A percentile compares a stretch with the other conserved stretches of the same genome.
These are phyloP conservation scores for California macrophylla DNA, from an alignment of 441 rosid genomes.

Conservation along the genomic window DNA sequence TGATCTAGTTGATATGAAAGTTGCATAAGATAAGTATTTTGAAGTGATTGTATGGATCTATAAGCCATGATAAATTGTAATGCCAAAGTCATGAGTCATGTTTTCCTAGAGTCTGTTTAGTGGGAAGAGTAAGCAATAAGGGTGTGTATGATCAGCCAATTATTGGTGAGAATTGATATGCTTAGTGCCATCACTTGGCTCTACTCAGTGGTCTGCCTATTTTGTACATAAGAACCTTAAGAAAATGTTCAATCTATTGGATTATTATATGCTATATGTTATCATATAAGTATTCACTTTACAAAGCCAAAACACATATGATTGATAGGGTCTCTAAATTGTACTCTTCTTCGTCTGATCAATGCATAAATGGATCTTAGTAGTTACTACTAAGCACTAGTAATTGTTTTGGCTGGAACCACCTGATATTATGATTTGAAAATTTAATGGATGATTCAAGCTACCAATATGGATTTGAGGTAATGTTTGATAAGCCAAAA, in stretches of 20 bases:
- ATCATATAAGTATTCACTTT: background rate
- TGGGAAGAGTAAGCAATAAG: background rate
- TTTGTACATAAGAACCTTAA: background rate
- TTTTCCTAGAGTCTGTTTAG: background rate
- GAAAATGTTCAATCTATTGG: background rate
- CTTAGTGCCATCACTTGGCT: background rate
- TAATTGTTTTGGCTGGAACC: background rate
- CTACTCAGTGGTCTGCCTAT: background rate
- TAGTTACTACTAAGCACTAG: background rate
- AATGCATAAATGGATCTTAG: background rate
- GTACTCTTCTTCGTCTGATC: background rate
- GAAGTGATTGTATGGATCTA: background rate
- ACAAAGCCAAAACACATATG: background rate
- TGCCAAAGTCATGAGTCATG: background rate
- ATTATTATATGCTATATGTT: background rate
- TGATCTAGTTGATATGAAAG: background rate
- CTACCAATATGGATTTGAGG: background rate
- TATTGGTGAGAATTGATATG: background rate
- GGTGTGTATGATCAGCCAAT: background rate
- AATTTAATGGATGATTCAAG: background rate
- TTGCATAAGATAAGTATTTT: background rate
- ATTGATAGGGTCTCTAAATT: background rate
- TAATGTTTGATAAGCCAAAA: background rate
- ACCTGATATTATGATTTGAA: background rate
- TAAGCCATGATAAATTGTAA: background rate